Evolutionary conservation across 768 basidiomycete genomes (phyloP).

Genomic region (Trametes villosa): DNA sequence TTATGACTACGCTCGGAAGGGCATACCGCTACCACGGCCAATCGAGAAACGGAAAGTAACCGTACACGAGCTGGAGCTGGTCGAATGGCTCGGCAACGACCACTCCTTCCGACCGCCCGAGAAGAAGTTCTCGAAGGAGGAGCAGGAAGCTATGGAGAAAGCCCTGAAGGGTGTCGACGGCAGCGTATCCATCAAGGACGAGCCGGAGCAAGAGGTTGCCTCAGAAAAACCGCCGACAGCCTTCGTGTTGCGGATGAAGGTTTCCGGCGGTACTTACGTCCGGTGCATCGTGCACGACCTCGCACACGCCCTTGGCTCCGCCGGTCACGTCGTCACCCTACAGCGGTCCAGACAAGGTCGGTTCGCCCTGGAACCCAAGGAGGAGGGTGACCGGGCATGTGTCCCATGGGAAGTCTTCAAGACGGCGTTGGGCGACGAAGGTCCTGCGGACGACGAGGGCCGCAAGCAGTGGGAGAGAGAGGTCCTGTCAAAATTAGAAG

Average conservation of each 20-base stretch:
- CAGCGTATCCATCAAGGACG: constrained; percentile 40
- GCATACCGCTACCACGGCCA: constrained; percentile 91
- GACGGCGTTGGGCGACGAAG: constrained; percentile 55
- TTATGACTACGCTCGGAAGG: constrained; percentile 93
- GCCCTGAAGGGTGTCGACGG: constrained; percentile 59
- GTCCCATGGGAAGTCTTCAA: constrained; percentile 78
- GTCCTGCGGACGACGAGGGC: constrained; percentile 67
- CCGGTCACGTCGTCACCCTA: constrained; percentile 92
- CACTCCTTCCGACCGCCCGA: constrained; percentile 81
- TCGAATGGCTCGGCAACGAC: constrained; percentile 76
- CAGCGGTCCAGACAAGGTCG: constrained; percentile 88
- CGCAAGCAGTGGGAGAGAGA: constrained; percentile 83
- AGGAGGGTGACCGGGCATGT: constrained; percentile 61
- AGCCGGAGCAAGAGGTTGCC: constrained; percentile 32
- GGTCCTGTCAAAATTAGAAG: constrained; percentile 67
- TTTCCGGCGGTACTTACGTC: constrained; percentile 96
- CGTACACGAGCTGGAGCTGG: constrained; percentile 78
- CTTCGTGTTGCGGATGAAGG: constrained; percentile 89
- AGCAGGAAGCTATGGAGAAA: constrained; percentile 69
- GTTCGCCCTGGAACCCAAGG: constrained; percentile 59
- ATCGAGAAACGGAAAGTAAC: constrained; percentile 86
- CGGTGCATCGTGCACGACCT: constrained; percentile 95
- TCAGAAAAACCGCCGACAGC: constrained; percentile 60
- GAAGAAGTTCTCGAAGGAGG: constrained; percentile 66
- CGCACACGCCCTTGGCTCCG: constrained; percentile 79